Percentiles rank a stretch among this genome's conserved stretches.
These are phyloP conservation scores for Rhodofomes roseus DNA, from an alignment of 1,284 basidiomycete genomes.

Conservation along the genomic window DNA sequence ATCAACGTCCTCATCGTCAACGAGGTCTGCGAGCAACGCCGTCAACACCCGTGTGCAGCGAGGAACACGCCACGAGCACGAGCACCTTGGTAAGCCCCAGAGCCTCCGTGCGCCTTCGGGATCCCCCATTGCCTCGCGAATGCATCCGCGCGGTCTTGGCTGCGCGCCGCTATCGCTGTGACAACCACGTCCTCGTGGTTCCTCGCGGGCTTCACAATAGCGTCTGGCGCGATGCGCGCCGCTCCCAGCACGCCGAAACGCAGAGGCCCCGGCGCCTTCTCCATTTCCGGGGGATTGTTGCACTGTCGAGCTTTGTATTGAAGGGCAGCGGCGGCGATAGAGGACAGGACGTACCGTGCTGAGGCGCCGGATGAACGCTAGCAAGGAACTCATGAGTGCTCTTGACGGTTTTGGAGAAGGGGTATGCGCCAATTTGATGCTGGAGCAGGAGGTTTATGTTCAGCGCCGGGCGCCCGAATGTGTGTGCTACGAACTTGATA, in stretches of 20 bases:
- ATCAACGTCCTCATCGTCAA: constrained; percentile 60
- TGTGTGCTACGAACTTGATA: no score
- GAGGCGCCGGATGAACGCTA: not conserved
- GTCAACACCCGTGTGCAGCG: no score
- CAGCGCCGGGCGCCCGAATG: no score
- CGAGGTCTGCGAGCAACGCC: constrained; percentile 36
- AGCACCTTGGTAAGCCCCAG: constrained; percentile 49
- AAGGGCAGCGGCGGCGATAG: not conserved
- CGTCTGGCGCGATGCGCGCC: constrained; percentile 58
- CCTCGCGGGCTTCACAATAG: constrained; percentile 50
- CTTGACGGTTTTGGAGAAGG: not conserved
- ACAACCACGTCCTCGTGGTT: constrained; percentile 59
- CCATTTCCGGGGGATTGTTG: constrained; percentile 3
- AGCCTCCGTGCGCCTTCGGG: constrained; percentile 49
- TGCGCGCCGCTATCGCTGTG: constrained; percentile 62
- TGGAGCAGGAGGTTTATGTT: no score
- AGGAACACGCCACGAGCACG: no score
- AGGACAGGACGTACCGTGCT: not conserved
- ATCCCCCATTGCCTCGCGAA: constrained; percentile 59
- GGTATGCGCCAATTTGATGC: no score
- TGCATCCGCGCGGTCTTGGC: constrained; percentile 40
- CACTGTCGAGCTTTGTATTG: not conserved
- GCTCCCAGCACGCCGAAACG: constrained; percentile 64
- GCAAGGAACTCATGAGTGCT: not conserved
- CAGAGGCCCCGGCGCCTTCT: constrained; percentile 26